Base-by-base conservation (phyloP, 1,284 basidiomycete genomes). In the Rhizopogon parksii region DNA sequence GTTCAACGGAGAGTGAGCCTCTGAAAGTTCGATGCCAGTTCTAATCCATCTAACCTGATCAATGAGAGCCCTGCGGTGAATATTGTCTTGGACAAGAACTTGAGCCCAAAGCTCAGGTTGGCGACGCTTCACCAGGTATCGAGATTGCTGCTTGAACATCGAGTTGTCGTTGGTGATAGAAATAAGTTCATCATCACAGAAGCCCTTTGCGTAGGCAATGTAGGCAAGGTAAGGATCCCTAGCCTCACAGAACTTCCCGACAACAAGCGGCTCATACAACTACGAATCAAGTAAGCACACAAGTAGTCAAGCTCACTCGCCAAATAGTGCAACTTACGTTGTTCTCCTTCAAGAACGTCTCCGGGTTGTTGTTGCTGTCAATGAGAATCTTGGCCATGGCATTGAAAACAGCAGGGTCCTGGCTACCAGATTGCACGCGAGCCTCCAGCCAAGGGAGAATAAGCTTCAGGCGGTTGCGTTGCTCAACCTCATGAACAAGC, bases 111-210 rank as follows among this genome's bases (percentile, higher is more conserved):
- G 84, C 58, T 99, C 95, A 21, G 91, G 83, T 58, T 95, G 88
- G 56, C 95, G 90, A 58, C 96, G 86, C 74, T 95, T 97, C 66
- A 98, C 92, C 56, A 99, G 84, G 73, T 99, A 99, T 36, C 96
- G 85, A 49, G 96, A 91, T 71, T 99, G 96, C 67, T 99, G 95
- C 75, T 99, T 99, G 82, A 96, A 99, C 96, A 99, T 99, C 32
- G 94, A 88, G 75, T 99, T 99, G 61, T 97, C 95, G 68, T 99
- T 99, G 50, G 96, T 99, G 70, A 99, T 95, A 32, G 83, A 71
- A 67, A 99, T 94, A 59, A 99, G 82, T 71, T 99, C 96, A 9
- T 99, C 94, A 60, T 99, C 96, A 66, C 96, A 99, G 74, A 98
- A 90, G 58, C 96, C 96, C 72, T 99, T 99, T 49, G 96, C 96